Base-by-base conservation (phyloP, 2,329 filamentous ascomycete species). In the Hypoxylon sp. region DNA sequence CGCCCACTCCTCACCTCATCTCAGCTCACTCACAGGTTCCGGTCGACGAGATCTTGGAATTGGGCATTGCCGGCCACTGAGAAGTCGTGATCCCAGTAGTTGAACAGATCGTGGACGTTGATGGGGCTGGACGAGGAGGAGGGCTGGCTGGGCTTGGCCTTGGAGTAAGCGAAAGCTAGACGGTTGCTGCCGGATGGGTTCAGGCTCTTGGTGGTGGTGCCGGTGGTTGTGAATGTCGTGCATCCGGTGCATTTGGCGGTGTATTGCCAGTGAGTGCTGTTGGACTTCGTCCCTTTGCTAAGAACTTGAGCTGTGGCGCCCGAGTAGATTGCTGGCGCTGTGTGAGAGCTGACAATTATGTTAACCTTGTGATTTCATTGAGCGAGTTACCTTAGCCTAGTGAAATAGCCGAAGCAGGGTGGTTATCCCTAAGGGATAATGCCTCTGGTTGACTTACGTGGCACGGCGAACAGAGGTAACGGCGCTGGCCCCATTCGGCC, bases 181-280 rank as follows among this genome's bases (percentile, higher is more conserved):
- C 96, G 91, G 79, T 98, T 98, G 65, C 93, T 94, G 53, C 95
- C 96, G 72, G 97, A 97, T 60, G 98, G 86, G 77, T 98, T 98
- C 76, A 99, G 89, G 14, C 51, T 69, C 60, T 73, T 75, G 58
- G 57, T 69, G 17, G 38, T 68, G 45, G 30, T 71, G 14, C 69
- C 69, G 0, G 69, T 60, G 3, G 71, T 80, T 14, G 76, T 75
- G n/a, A 78, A 79, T 4, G 79, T 75, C 11, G 72, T 78, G 38
- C 76, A 82, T 14, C 77, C 77, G 14, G 73, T 75, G 73, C 80
- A 82, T 67, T 76, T 77, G 62, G 78, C 77, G 21, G 80, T 82
- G 60, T 79, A 59, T 64, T 82, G 80, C 77, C 76, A 82, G 72
- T 82, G 80, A 5, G 80, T 82, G 5, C 72, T 74, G 74, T 82